phyloP scores from a whole-genome alignment of 2,329 filamentous ascomycete species.

The Alternaria dauci region DNA sequence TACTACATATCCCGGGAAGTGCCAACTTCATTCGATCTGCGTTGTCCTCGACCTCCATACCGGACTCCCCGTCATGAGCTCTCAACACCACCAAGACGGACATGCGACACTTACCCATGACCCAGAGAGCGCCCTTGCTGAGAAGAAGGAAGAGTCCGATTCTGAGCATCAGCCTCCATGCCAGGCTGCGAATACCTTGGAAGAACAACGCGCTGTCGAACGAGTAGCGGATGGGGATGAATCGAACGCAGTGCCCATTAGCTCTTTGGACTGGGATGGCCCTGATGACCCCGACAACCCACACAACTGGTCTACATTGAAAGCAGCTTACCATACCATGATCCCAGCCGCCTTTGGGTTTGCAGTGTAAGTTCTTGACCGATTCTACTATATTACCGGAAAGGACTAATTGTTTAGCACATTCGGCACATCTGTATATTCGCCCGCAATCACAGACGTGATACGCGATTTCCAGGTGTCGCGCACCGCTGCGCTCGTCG shows the following conservation, averaged over 20 bases:
- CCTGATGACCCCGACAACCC: slow-evolving; percentile 51
- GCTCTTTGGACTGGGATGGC: slow-evolving; percentile 41
- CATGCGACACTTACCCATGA: neutral
- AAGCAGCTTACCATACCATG: slow-evolving; percentile 44
- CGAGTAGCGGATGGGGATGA: neutral
- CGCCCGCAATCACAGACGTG: slow-evolving; percentile 58
- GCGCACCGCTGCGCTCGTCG: slow-evolving; percentile 65
- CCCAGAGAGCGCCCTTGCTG: neutral
- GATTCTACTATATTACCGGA: neutral
- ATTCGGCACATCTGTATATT: slow-evolving; percentile 64
- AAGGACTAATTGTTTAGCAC: slow-evolving; percentile 51
- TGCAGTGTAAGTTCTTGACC: slow-evolving; percentile 40
- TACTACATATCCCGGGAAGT: neutral
- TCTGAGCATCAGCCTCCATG: neutral
- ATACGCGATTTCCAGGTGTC: slow-evolving; percentile 63
- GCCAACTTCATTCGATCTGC: neutral
- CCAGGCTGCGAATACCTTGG: neutral
- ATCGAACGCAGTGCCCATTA: neutral
- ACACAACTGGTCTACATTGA: slow-evolving; percentile 48
- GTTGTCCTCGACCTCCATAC: neutral
- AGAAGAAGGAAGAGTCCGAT: neutral
- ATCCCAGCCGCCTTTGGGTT: slow-evolving; percentile 49
- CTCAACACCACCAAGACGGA: neutral
- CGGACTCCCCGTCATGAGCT: neutral
- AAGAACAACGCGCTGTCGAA: neutral